Base-by-base conservation (phyloP, 768 basidiomycete species). In the Boletus tylopilopsis region DNA sequence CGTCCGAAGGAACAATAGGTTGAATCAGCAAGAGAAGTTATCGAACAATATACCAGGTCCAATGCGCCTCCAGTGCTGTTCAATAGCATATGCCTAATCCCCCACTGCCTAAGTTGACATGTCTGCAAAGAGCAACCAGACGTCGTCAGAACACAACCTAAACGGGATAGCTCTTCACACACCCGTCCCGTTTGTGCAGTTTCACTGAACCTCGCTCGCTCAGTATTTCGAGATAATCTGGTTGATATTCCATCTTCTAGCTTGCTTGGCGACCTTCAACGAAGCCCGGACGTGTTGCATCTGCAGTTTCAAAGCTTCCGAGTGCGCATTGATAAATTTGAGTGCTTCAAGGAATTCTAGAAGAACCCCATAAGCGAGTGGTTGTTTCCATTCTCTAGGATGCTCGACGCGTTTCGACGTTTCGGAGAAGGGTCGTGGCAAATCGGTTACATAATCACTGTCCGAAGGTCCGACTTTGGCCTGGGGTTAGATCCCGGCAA, bases 341-440 rank as follows among this genome's bases (percentile, higher is more conserved):
- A 97, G 69, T 1, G 94, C 93, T 47, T 87, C 78, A 69, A 97
- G 94, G 60, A 92, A 96, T 5, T 82, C 87, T 3, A 86, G 86
- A 23, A 90, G 67, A 8, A 83, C 76, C 85, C 85, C n/a, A n/a
- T n/a, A n/a, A n/a, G n/a, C n/a, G n/a, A 19, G 66, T 64, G 88
- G 84, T 16, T 78, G 60, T 41, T 79, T 81, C 85, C 85, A 90
- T 66, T 78, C 65, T 21, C 80, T 73, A 2, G 83, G 84, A 1
- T 68, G 69, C 36, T 71, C 69, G 55, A 27, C 57, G 66, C n/a
- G n/a, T n/a, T n/a, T 2, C 15, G 22, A 22, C 50, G 55, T 22
- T 45, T n/a, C n/a, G n/a, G 50, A 10, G 57, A 15, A 6, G 33
- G 44, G 12, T 45, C 51, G 18, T 51, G 58, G 2, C 39, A 11